Evolutionary conservation across 257 asterid genomes (phyloP), one percentile per base, ranked within the genome.

Genomic region (Lavandula angustifolia): DNA sequence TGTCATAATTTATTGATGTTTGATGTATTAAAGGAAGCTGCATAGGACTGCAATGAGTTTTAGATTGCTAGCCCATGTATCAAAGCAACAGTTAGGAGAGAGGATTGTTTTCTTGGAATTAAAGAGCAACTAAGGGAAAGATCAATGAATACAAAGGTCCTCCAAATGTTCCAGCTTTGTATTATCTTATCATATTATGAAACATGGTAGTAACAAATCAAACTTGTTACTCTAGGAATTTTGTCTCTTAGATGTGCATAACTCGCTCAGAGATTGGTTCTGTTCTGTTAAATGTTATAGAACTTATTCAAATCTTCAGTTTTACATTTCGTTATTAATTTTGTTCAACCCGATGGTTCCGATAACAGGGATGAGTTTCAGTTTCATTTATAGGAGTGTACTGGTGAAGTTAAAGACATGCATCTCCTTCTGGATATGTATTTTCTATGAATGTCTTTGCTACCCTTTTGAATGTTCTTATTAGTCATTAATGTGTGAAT

Each of bases 211-310:
- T 63, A n/a, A 37, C 54, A 44, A 27, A 43, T 40, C 35, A 18
- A 34, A 32, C 44, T 49, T 41, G 13, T 37, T 27, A 35, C 58
- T 10, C 59, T 37, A 18, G 60, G 53, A 34, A 49, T 68, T 29
- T 35, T 6, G 34, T 48, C 67, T 68, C 14, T 40, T 13, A 49
- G 17, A n/a, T 53, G 43, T 33, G 16, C 54, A 61, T 61, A 51
- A 49, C 42, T 38, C 46, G 12, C 33, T 57, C 17, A 64, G 40
- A 56, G 41, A 9, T 16, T 10, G 29, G 41, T 41, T 58, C 29
- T 51, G 41, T 7, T 18, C 7, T 64, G 11, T 9, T 38, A 53
- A 70, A 22, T 37, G 37, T 62, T 18, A 3, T 48, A 64, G 40
- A 35, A 38, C 16, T 14, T 56, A 33, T 42, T 57, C 44, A 66